A percentile compares a stretch with the other conserved stretches of the same genome.
Evolutionary conservation across 208 protist genomes (phyloP).

Genomic region (Giardia muris): DNA sequence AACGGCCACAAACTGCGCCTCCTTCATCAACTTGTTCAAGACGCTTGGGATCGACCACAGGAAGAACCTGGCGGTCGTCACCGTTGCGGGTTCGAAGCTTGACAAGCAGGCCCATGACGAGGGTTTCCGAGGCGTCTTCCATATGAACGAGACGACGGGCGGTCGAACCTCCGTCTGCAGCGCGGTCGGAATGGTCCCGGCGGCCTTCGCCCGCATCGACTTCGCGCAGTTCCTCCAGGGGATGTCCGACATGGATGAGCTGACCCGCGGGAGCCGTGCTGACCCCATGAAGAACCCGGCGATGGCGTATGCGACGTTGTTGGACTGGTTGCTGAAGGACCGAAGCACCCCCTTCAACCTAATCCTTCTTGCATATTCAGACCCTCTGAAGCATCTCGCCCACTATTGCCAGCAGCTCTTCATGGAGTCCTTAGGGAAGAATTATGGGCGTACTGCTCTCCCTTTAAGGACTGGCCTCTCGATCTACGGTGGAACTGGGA

Average conservation of each 20-base stretch:
- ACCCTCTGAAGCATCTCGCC: slow-evolving; percentile 40
- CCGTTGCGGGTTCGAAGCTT: slow-evolving; percentile 30
- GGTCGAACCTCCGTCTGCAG: slow-evolving; percentile 38
- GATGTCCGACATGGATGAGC: slow-evolving; percentile 42
- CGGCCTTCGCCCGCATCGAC: slow-evolving; percentile 45
- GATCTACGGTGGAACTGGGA: slow-evolving; percentile 46
- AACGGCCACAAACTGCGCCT: slow-evolving; percentile 39
- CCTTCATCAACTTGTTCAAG: slow-evolving; percentile 10
- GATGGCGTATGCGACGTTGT: slow-evolving; percentile 28
- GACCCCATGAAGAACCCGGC: slow-evolving; percentile 38
- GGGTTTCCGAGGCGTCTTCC: slow-evolving; percentile 28
- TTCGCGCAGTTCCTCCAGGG: slow-evolving; percentile 43
- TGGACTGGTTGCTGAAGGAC: slow-evolving; percentile 26
- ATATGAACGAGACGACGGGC: slow-evolving; percentile 44
- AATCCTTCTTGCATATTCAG: slow-evolving; percentile 43
- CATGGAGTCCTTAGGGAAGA: slow-evolving; percentile 46
- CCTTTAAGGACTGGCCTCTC: slow-evolving; percentile 26
- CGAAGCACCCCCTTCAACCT: slow-evolving; percentile 36
- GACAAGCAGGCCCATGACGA: slow-evolving; percentile 30
- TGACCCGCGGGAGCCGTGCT: slow-evolving; percentile 31
- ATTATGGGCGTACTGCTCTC: slow-evolving; percentile 20
- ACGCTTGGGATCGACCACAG: not conserved
- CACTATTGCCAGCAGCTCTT: slow-evolving; percentile 48
- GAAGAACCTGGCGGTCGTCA: slow-evolving; percentile 37
- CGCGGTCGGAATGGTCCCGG: slow-evolving; percentile 46